A percentile compares a stretch with the other conserved stretches of the same genome.
Conservation (phyloP, 2,329 filamentous ascomycete species). For the Trichoderma breve region DNA sequence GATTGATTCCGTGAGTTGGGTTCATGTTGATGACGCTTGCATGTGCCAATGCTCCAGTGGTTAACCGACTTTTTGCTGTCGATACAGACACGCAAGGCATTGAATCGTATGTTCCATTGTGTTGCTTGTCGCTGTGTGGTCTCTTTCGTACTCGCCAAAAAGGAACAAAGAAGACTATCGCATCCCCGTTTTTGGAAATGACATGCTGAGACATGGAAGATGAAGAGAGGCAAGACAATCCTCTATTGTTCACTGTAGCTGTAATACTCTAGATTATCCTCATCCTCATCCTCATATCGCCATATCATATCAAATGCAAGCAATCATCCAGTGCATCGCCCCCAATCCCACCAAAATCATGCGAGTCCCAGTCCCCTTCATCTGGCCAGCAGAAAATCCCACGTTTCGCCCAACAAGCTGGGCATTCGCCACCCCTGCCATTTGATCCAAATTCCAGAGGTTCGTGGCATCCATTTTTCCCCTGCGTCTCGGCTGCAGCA, state of each 20-base stretch:
- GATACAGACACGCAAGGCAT: neutral
- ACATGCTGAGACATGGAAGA: neutral
- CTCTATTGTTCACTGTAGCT: neutral
- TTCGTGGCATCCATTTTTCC: neutral
- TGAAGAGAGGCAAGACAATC: neutral
- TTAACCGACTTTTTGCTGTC: neutral
- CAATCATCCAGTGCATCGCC: neutral
- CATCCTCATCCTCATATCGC: neutral
- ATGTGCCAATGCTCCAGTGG: neutral
- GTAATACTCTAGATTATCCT: neutral
- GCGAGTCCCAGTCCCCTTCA: neutral
- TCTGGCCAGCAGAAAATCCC: neutral
- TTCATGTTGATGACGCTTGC: neutral
- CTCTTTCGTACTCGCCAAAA: conserved; percentile 10
- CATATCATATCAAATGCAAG: neutral
- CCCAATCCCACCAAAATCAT: neutral
- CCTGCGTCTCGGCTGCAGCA: neutral
- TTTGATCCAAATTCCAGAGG: neutral
- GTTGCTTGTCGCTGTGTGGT: too few relatives aligned
- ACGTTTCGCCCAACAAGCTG: neutral
- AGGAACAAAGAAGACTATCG: neutral
- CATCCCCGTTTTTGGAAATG: neutral
- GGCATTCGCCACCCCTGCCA: neutral
- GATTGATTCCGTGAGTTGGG: neutral
- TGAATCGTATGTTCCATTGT: neutral